Conservation (phyloP, 441 rosid genomes). For the Theobroma grandiflorum region DNA sequence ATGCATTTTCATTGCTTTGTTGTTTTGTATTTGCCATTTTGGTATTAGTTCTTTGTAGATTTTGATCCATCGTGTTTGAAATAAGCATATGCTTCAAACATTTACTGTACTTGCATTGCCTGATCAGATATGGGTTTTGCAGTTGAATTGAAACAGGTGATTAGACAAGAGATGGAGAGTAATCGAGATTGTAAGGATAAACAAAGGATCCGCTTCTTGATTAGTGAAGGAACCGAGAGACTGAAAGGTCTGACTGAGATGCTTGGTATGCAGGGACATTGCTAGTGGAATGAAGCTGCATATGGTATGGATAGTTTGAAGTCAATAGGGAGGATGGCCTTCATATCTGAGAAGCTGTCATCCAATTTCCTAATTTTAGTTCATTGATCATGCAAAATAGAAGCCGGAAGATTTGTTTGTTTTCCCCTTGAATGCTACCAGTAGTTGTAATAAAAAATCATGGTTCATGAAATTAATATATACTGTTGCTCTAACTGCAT, state of each 20-base stretch:
- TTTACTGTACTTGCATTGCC: background rate
- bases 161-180: constrained; percentile 79
- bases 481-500: background rate
- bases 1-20: background rate
- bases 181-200: constrained; percentile 66
- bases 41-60: background rate
- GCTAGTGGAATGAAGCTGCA: constrained; percentile 22
- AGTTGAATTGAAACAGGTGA: constrained; percentile 63
- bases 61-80: background rate
- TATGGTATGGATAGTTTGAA: background rate
- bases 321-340: background rate
- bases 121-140: constrained; percentile 31
- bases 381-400: background rate
- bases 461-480: background rate
- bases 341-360: background rate
- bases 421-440: background rate
- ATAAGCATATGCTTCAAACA: background rate
- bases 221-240: constrained; percentile 83
- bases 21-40: background rate
- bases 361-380: background rate
- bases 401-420: background rate
- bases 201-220: constrained; percentile 69
- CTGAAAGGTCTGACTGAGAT: constrained; percentile 74
- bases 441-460: background rate
- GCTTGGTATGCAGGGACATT: constrained; percentile 85